phyloP scores from a whole-genome alignment of 2,329 filamentous ascomycete species.

The Aspergillus awamori region DNA sequence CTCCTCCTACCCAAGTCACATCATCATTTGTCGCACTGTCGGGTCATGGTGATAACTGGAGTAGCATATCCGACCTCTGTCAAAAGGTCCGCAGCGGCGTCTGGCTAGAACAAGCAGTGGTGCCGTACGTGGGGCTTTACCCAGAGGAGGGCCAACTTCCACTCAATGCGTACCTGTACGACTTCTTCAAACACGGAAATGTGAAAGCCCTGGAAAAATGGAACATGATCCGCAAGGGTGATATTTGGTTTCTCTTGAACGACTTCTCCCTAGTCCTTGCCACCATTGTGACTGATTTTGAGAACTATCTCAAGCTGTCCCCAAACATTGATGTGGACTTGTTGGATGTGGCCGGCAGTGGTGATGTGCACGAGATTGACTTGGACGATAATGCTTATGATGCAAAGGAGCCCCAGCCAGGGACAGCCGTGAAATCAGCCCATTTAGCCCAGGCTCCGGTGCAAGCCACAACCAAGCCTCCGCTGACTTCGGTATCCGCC shows the following conservation, averaged over 20 bases:
- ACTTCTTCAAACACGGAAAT: slow-evolving; percentile 77
- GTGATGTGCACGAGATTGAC: slow-evolving; percentile 30
- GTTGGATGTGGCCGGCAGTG: slow-evolving; percentile 31
- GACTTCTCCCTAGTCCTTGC: slow-evolving; percentile 60
- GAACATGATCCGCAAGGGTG: slow-evolving; percentile 67
- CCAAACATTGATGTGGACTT: slow-evolving; percentile 15
- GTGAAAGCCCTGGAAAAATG: slow-evolving; percentile 61
- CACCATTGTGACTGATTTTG: slow-evolving; percentile 38
- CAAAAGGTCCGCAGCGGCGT: slow-evolving; percentile 66
- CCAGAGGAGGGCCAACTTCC: slow-evolving; percentile 55
- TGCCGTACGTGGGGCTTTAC: slow-evolving; percentile 68
- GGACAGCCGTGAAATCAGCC: not conserved
- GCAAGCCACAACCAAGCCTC: not conserved
- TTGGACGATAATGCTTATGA: slow-evolving; percentile 19
- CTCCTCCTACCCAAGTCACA: slow-evolving; percentile 46
- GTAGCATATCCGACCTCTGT: slow-evolving; percentile 68
- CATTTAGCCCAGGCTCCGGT: not conserved
- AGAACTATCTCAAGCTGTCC: slow-evolving; percentile 35
- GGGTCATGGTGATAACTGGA: slow-evolving; percentile 66
- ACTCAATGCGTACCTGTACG: slow-evolving; percentile 58
- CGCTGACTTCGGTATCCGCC: not conserved
- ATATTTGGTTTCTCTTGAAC: slow-evolving; percentile 74
- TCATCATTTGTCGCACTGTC: slow-evolving; percentile 75
- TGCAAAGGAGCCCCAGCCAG: not conserved
- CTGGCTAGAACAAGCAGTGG: slow-evolving; percentile 73